Base-by-base conservation (phyloP, 305 asterid genomes). In the Lippia alba region DNA sequence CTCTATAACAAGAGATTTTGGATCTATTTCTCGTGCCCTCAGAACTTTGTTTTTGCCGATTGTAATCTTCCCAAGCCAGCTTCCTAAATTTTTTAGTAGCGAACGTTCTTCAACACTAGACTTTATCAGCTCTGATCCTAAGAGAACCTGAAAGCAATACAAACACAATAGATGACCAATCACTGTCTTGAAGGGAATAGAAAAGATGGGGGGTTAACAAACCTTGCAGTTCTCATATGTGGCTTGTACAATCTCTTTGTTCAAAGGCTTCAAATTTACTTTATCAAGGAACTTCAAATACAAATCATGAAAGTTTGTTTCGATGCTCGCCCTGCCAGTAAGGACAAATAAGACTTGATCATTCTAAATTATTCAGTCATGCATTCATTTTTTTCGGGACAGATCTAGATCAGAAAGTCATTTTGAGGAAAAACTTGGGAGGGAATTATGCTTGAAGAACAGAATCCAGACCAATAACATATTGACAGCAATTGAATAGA, bases 171-270 rank as follows among this genome's bases (percentile, higher is more conserved):
- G 16, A 75, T 69, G 69, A 78, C 34, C 56, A 69, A 62, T 76
- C 69, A 41, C 30, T 36, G 11, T 39, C 30, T n/a, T 36, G 18
- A 24, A 46, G 4, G 54, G 32, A 39, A 60, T 36, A 12, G 66
- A 55, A 56, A 61, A 20, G 61, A 15, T 46, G 24, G 65, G 24
- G 65, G 16, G 62, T 24, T 12, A 62, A 16, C 20, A 74, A 65
- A 94, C 99, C 98, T 92, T 96, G 98, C 99, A 96, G 85, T 96
- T 96, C 82, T 96, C 98, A 57, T 96, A 96, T 34, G 96, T 96
- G 51, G 96, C 95, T 83, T 82, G 88, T 70, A 88, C 78, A 73
- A 91, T 83, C 86, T 91, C 97, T 69, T 76, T 88, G 87, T 67
- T 85, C 84, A 96, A 80, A 55, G 86, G 86, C 87, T 84, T 96